Base-by-base conservation (phyloP, 495 filamentous ascomycete species). In the Clohesyomyces aquaticus region DNA sequence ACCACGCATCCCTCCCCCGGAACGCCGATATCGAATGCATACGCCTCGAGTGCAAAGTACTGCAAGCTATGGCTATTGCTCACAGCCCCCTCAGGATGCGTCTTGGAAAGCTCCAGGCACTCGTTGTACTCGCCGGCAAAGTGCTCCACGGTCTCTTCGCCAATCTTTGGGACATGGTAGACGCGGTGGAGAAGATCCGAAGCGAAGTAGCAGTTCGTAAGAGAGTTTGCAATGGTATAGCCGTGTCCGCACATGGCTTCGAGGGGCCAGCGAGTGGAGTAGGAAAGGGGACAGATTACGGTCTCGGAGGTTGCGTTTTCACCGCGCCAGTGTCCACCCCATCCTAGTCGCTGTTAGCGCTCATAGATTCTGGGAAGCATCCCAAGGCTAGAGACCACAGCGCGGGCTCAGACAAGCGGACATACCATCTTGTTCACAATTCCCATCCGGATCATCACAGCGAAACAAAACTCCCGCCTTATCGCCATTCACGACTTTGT, bases 271-370 rank as follows among this genome's bases (percentile, higher is more conserved):
- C 84, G 79, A 12, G 71, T 76, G 1, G 63, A 56, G 68, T 79
- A 86, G 21, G 83, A 85, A 14, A 82, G 73, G 9, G 77, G 75
- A 71, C 83, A 87, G 68, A 87, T 85, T 42, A 86, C 85, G 26
- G 85, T 86, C 67, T 87, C 82, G 8, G 76, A 70, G 4, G 83
- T 83, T 8, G 78, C 81, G 61, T 85, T 86, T 27, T 68, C 59
- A 60, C 83, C 83, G 28, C 85, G 79, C 81, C 80, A 85, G 76
- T 87, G 84, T 53, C 83, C 84, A 29, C 73, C 83, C 76, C 78
- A 85, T 49, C 76, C 80, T 82, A 56, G 14, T 22, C 10, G 12
- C 6, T 35, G 45, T 68, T 27, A 25, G 22, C 49, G 57, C 23
- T 35, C 38, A 61, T 45, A 38, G 32, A 38, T 6, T 14, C 32